phyloP scores from a whole-genome alignment of 2,329 filamentous ascomycete genomes.

The Pseudogymnoascus sp. region DNA sequence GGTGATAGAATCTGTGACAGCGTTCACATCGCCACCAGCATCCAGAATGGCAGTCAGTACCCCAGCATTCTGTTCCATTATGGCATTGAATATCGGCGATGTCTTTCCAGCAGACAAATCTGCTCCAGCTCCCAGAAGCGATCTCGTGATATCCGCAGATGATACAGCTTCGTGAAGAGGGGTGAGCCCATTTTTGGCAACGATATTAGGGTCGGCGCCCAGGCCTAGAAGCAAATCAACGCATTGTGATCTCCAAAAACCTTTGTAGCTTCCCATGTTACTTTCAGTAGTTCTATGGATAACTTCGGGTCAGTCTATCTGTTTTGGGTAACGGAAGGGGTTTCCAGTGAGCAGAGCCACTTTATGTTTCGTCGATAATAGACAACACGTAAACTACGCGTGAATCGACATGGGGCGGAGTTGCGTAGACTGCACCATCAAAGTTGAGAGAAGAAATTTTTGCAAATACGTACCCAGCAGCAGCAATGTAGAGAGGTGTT shows the following conservation, averaged over 20 bases:
- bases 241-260: constrained; percentile 8
- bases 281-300: not conserved
- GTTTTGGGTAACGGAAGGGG: too few relatives aligned
- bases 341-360: too few relatives aligned
- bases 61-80: constrained; percentile 12
- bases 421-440: too few relatives aligned
- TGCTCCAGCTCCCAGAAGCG: constrained; percentile 11
- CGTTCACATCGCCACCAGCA: constrained; percentile 11
- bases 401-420: too few relatives aligned
- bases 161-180: constrained; percentile 15
- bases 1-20: not conserved
- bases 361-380: too few relatives aligned
- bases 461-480: constrained; percentile 6
- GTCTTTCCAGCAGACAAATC: constrained; percentile 13
- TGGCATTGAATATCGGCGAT: constrained; percentile 13
- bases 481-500: constrained; percentile 16
- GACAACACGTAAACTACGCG: too few relatives aligned
- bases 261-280: not conserved
- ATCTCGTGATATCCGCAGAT: constrained; percentile 13
- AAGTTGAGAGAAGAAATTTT: constrained; percentile 1
- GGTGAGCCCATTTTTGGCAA: constrained; percentile 12
- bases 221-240: constrained; percentile 13
- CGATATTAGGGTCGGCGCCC: constrained; percentile 14
- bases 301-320: too few relatives aligned
- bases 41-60: constrained; percentile 13